Conservation (phyloP, 352 stramenopile species). For the Thraustochytrium sp. region DNA sequence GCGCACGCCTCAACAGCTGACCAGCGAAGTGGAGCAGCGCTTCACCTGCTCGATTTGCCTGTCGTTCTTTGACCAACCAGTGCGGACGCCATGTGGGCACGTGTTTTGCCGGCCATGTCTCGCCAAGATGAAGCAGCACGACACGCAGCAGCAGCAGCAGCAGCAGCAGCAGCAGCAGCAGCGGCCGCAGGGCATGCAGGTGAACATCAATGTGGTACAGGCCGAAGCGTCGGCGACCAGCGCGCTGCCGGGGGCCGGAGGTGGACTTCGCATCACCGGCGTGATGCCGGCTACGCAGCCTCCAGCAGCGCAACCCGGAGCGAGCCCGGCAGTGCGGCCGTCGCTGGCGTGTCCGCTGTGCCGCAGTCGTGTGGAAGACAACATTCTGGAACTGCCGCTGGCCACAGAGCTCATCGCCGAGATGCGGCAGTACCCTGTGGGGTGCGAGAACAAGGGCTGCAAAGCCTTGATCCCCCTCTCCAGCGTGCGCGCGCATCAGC, state of each 20-base stretch:
- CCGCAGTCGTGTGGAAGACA: not conserved
- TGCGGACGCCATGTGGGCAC: not conserved
- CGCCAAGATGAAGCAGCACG: not conserved
- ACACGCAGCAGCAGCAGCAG: not conserved
- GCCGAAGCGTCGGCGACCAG: not conserved
- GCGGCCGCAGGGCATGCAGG: not conserved
- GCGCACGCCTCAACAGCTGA: not conserved
- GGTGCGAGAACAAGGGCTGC: not conserved
- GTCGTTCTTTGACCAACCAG: not conserved
- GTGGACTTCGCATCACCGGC: not conserved
- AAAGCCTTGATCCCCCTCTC: not conserved
- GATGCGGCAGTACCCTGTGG: not conserved
- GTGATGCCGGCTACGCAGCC: not conserved
- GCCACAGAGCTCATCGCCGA: not conserved
- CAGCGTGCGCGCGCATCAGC: not conserved
- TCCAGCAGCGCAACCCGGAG: not conserved
- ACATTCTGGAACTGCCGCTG: not conserved
- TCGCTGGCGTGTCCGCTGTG: conserved; percentile 8
- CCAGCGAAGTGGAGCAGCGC: not conserved
- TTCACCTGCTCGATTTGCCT: conserved; percentile 32
- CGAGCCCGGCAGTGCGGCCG: not conserved
- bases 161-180: conserved; percentile 1
- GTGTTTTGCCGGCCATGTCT: conserved; percentile 4
- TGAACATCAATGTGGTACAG: not conserved
- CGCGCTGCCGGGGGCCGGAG: not conserved